Base-by-base conservation (phyloP, 495 filamentous ascomycete species). In the Podospora anserina region DNA sequence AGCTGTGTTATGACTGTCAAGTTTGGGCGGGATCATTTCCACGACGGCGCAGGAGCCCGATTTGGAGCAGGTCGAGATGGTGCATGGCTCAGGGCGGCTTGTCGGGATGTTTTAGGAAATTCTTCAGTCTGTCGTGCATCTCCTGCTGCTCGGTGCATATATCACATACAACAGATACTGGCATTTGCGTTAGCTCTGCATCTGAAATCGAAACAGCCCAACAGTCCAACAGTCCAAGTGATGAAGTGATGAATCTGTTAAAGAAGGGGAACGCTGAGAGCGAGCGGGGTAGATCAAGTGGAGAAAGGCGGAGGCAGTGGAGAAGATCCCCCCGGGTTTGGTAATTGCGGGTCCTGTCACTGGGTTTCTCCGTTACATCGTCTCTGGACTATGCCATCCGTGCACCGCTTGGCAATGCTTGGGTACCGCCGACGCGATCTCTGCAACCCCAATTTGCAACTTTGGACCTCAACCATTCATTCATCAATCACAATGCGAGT, bases 1-100 rank as follows among this genome's bases (percentile, higher is more conserved):
- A 20, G 54, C 15, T 20, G 55, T 19, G 55, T 20, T 58, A 58
- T 58, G 4, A 58, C 55, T 58, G 9, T 26, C 55, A 58, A 58
- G 39, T 49, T 26, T 58, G 55, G 55, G 55, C n/a, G 55, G 23
- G 55, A 18, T 58, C 55, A 58, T 58, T 58, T 58, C n/a, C 20
- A 26, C n/a, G 6, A 26, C 55, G 55, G n/a, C n/a, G 55, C 55
- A 26, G 23, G 23, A 20, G 55, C 55, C 55, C 55, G 55, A 58
- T 58, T 26, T 58, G 55, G 55, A 58, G 23, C 20, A 19, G 23
- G 23, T 58, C 23, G 55, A 23, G n/a, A n/a, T 5, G 55, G 55
- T n/a, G 54, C 5, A 7, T 23, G 18, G 54, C 54, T n/a, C 5
- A 57, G 54, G 18, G 18, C 54, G 18, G 54, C 54, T 5, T 18